Evolutionary conservation across 352 stramenopile genomes (phyloP), one percentile per base, ranked within the genome.

Genomic region (Globisporangium splendens): DNA sequence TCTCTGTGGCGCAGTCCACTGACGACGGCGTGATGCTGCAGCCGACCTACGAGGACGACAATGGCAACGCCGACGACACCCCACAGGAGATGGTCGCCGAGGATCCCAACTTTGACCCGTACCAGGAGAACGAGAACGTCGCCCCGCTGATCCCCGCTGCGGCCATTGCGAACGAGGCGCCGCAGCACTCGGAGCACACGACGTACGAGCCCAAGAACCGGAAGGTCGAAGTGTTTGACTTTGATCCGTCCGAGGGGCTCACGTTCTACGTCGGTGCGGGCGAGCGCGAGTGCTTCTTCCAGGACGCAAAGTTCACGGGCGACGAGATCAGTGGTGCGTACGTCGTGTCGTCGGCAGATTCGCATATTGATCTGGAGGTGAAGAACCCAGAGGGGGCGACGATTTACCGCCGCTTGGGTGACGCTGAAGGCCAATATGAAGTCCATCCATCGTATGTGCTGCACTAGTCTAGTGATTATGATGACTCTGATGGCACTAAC

Each of bases 201-300:
- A 60, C 67, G 14, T 77, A 87, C 35, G 61, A 79, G 39, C 67
- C 66, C 1, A 75, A 73, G 49, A 59, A 65, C 41, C 75, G 71
- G 54, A 65, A 74, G 3, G 68, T 90, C 13, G 78, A 88, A 57
- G 65, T 63, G 15, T 93, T 91, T 48, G 83, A 93, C 66, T 93
- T 93, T 55, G 83, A 93, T 50, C 83, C 83, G 57, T 91, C 80
- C 57, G 80, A 93, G 56, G 83, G 83, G 1, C 61, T 93, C 48
- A 91, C 80, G 21, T 93, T 93, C 70, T 87, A 72, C 58, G 79
- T 93, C 50, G 68, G 59, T 13, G 62, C 64, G 22, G 41, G 59
- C 31, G 66, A 69, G 24, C 62, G 69, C 43, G 68, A 74, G 51
- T 93, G 83, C 41, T 93, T 89, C 56, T 93, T 73, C 54, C 73